Evolutionary conservation across 2,329 filamentous ascomycete genomes (phyloP), one percentile per base, ranked within the genome.

Genomic region (Hirsutella rhossiliensis): DNA sequence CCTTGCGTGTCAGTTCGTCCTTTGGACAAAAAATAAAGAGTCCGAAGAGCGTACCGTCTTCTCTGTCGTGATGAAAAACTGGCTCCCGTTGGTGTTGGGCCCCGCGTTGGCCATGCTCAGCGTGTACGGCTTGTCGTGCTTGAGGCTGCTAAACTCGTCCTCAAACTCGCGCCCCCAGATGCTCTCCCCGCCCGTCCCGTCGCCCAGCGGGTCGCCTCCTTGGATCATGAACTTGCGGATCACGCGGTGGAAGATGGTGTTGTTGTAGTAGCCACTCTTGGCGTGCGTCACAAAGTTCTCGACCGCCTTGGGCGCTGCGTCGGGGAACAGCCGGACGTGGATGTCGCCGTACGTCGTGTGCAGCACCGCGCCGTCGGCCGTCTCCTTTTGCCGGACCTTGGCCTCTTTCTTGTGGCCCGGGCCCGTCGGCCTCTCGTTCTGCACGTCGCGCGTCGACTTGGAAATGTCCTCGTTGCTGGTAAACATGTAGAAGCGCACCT

Each of bases 141-240:
- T 87, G 48, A 98, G 66, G 17, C 79, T 84, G 54, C 85, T 88
- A 54, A 98, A 95, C 62, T 98, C 92, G 58, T 98, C 92, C 56
- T 84, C 85, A 59, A 98, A 98, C 48, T 88, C 86, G 62, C 90
- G 89, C 43, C 86, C 87, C 92, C 92, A 98, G 51, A 94, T 81
- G 57, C 85, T 94, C 48, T 82, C 72, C 1, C 94, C 94, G 17
- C 92, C 92, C 40, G 87, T 78, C 2, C 94, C 92, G 1, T 89
- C 94, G 2, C 90, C 90, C 0, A 88, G 84, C 0, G 94, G 92
- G 58, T 98, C 94, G 38, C 92, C 92, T 42, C 90, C 88, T 62
- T 98, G 92, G 37, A 98, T 95, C 94, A 98, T 98, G 67, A 98
- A 98, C 58, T 96, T 96, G 48, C 85, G 80, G 54, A 98, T 98